A percentile compares a stretch with the other conserved stretches of the same genome.
Conservation (phyloP, 148 eudicot species). For the Suaeda aralocaspica region DNA sequence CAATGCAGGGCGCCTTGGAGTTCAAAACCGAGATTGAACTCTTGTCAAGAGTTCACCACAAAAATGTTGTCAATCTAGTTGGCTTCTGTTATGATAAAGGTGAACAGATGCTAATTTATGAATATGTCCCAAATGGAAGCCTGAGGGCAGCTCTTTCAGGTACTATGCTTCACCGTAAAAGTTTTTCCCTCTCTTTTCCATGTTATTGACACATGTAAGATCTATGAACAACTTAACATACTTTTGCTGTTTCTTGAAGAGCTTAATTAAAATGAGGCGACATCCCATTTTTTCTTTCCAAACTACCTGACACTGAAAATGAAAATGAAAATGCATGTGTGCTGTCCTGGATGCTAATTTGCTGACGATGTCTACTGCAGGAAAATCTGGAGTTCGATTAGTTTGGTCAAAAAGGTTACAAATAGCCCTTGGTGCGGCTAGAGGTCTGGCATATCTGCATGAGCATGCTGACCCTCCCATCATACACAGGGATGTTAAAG, state of each 20-base stretch:
- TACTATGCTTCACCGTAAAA: conserved; percentile 10
- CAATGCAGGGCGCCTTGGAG: conserved; percentile 78
- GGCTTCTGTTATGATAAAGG: conserved; percentile 90
- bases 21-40: conserved; percentile 95
- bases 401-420: conserved; percentile 76
- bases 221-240: background rate
- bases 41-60: conserved; percentile 95
- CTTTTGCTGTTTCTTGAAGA: background rate
- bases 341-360: background rate
- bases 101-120: conserved; percentile 87
- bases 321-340: too few species aligned
- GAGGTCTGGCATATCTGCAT: conserved; percentile 88
- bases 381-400: conserved; percentile 63
- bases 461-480: conserved; percentile 93
- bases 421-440: conserved; percentile 77
- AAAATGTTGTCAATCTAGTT: conserved; percentile 71
- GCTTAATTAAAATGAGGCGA: too few species aligned
- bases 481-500: conserved; percentile 85
- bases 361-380: conserved; percentile 32
- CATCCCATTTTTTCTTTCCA: too few species aligned
- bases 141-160: conserved; percentile 76
- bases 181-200: background rate
- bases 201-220: background rate
- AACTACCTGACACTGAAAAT: too few species aligned
- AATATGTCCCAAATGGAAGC: conserved; percentile 79